Evolutionary conservation across 352 stramenopile species (phyloP).

Genomic region (Phytophthora pistaciae): DNA sequence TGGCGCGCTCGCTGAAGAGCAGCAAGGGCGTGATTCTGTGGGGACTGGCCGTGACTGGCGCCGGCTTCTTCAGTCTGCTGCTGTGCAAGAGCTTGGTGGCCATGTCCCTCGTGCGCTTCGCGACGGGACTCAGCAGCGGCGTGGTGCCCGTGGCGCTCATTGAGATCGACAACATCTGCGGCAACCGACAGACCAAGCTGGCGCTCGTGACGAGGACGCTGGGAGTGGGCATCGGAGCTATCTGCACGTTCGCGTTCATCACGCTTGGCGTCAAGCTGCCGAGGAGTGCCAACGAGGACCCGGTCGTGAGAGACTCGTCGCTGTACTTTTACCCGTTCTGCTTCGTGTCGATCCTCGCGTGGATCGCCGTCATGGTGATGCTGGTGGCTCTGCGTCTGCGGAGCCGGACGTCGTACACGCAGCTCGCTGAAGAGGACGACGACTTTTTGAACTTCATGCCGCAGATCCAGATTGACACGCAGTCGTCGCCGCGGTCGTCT

Average conservation of each 20-base stretch:
- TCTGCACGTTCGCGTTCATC: conserved; percentile 62
- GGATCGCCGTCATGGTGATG: conserved; percentile 74
- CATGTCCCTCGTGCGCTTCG: conserved; percentile 83
- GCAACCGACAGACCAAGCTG: conserved; percentile 75
- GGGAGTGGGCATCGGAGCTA: conserved; percentile 64
- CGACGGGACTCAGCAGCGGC: conserved; percentile 78
- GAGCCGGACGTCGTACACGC: conserved; percentile 71
- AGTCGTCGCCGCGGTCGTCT: conserved; percentile 30
- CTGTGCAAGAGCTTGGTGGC: conserved; percentile 80
- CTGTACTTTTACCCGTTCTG: conserved; percentile 85
- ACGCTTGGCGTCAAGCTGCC: conserved; percentile 59
- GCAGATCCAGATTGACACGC: conserved; percentile 42
- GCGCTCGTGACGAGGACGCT: conserved; percentile 72
- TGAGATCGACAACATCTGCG: conserved; percentile 88
- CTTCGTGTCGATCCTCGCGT: conserved; percentile 78
- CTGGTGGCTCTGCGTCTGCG: conserved; percentile 70
- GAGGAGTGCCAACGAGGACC: conserved; percentile 36
- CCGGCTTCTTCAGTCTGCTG: conserved; percentile 77
- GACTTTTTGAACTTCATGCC: conserved; percentile 58
- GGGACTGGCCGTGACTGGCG: conserved; percentile 72
- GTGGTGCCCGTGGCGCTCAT: conserved; percentile 79
- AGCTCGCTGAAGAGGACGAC: conserved; percentile 68
- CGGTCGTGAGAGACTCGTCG: conserved; percentile 47
- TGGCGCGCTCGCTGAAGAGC: conserved; percentile 75
- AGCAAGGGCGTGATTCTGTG: conserved; percentile 87